Base-by-base conservation (phyloP, 768 basidiomycete species). In the Exidia glandulosa region DNA sequence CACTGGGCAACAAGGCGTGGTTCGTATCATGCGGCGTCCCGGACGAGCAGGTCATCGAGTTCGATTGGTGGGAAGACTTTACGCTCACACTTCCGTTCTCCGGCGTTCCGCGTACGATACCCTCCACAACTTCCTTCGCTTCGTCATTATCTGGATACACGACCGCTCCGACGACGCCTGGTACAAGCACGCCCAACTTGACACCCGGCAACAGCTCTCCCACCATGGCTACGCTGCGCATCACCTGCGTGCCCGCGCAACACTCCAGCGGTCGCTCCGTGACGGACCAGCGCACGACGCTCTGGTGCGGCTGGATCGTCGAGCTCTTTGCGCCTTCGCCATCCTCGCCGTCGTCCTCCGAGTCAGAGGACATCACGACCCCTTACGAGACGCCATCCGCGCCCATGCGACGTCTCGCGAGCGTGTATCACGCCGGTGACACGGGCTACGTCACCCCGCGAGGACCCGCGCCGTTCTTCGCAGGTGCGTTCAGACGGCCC, bases 281-380 rank as follows among this genome's bases (percentile, higher is more conserved):
- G 1, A 45, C 64, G 2, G 76, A 78, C 59, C 68, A 70, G 55
- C 64, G 69, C 2, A 64, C 68, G 48, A 72, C 71, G 5, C 64
- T 78, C 7, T 78, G 76, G 76, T 69, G 69, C 13, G 70, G 75
- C 47, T 77, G 76, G 76, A 67, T 72, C 9, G 71, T 75, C 9
- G 68, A 74, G 59, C 69, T 54, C 30, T 54, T 54, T 25, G 25
- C 7, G 4, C 14, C 50, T 6, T 27, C 50, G 12, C 25, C 50
- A 10, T 69, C 52, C 63, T 66, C 27, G 36, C 63, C 48, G 33
- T 58, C 59, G 14, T 56, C 32, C 59, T 60, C 14, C 47, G 57
- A 37, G 65, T 57, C 57, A 60, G 57, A 37, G 61, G 63, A 33
- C 59, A 63, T 61, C 59, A 48, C 58, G 62, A 33, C 25, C 31